Conservation (phyloP, 2,329 filamentous ascomycete species). For the Aspergillus udagawae region DNA sequence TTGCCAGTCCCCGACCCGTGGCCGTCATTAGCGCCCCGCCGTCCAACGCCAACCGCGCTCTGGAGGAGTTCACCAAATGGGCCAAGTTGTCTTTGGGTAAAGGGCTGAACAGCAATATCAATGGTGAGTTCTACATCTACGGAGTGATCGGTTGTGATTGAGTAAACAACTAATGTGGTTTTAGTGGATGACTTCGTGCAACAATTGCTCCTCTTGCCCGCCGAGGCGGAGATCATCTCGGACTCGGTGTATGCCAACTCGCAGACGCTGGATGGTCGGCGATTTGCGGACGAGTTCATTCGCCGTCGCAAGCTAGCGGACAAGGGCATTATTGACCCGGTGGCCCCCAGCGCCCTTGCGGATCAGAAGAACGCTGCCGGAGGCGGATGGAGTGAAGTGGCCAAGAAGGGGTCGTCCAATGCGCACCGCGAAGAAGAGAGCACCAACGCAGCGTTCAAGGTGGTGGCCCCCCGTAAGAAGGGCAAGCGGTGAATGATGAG, state of each 20-base stretch:
- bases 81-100: conserved; percentile 72
- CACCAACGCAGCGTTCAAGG: conserved; percentile 68
- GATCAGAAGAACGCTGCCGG: conserved; percentile 43
- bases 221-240: conserved; percentile 75
- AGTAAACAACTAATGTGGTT: conserved; percentile 30
- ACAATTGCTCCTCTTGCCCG: conserved; percentile 69
- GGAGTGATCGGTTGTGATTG: neutral
- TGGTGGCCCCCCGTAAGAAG: conserved; percentile 91
- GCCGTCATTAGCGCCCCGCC: conserved; percentile 42
- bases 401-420: conserved; percentile 72
- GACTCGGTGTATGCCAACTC: conserved; percentile 86
- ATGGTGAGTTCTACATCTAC: conserved; percentile 48
- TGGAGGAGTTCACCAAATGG: conserved; percentile 95
- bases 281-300: conserved; percentile 92
- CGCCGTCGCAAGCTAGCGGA: conserved; percentile 90
- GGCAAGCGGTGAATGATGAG: conserved; percentile 58
- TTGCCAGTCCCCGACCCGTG: conserved; percentile 48
- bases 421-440: conserved; percentile 46
- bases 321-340: conserved; percentile 74
- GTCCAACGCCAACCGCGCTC: conserved; percentile 57
- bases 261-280: conserved; percentile 83
- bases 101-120: conserved; percentile 65
- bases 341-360: conserved; percentile 50
- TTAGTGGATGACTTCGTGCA: conserved; percentile 76
- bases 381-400: conserved; percentile 92